These are phyloP conservation scores for Pseudisothecium myosuroides DNA, from an alignment of 225 moss, liverwort and hornwort species.

Conservation along the genomic window DNA sequence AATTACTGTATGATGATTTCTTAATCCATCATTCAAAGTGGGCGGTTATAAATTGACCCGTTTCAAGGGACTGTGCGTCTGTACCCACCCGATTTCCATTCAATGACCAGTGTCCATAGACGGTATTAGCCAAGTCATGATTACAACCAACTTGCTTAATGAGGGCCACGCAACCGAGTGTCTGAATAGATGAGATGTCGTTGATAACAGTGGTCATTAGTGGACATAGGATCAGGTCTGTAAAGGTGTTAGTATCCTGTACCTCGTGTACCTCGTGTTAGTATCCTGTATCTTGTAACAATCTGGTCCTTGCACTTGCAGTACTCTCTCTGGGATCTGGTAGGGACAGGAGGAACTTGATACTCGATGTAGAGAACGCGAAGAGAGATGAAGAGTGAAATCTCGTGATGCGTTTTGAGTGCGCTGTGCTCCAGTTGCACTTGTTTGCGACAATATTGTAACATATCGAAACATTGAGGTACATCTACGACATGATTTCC, in stretches of 20 bases:
- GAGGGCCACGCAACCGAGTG: background rate
- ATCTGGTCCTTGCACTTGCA: too few species aligned
- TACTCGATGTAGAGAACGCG: background rate
- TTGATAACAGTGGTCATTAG: background rate
- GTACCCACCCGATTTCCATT: background rate
- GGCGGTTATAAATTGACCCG: too few species aligned
- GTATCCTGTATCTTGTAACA: background rate
- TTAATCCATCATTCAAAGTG: background rate
- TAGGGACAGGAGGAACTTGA: background rate
- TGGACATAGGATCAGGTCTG: background rate
- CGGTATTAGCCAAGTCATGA: background rate
- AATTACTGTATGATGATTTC: background rate
- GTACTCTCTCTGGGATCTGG: background rate
- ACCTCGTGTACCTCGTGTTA: background rate
- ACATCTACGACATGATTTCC: background rate
- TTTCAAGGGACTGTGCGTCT: background rate
- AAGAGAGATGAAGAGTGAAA: too few species aligned
- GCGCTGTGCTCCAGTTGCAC: background rate
- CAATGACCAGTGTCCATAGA: too few species aligned
- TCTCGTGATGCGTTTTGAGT: background rate
- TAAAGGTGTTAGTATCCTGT: background rate
- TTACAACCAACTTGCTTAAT: background rate
- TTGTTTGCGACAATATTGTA: background rate
- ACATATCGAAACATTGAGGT: background rate
- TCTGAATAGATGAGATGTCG: background rate